These are phyloP conservation scores for Trichoderma simmonsii DNA, from an alignment of 2,329 filamentous ascomycete genomes.

Conservation along the genomic window DNA sequence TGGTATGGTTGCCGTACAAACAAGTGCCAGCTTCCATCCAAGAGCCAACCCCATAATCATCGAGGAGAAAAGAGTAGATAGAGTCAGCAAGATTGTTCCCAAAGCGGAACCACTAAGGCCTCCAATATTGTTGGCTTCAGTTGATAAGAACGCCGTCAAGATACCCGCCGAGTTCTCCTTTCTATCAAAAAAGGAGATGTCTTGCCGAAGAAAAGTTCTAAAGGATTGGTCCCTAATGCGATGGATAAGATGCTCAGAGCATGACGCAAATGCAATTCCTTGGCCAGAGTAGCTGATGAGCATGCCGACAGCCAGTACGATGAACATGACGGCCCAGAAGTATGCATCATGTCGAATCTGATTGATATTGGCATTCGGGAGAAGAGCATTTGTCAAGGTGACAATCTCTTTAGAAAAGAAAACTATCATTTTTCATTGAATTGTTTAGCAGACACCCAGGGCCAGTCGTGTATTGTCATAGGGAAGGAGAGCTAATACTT, in stretches of 20 bases:
- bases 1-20: conserved; percentile 76
- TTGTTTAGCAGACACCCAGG: neutral
- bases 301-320: conserved; percentile 75
- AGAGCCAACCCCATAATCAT: conserved; percentile 68
- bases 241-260: conserved; percentile 82
- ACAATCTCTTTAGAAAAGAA: conserved; percentile 89
- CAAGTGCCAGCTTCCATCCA: conserved; percentile 84
- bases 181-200: conserved; percentile 86
- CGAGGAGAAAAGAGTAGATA: conserved; percentile 74
- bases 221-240: conserved; percentile 81
- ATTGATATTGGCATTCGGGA: conserved; percentile 47
- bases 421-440: conserved; percentile 38
- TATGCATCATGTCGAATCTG: conserved; percentile 67
- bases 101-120: conserved; percentile 85
- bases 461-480: neutral
- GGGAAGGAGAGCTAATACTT: neutral
- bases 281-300: conserved; percentile 67
- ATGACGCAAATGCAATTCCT: conserved; percentile 74
- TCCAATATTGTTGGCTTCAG: conserved; percentile 83
- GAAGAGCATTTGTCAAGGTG: conserved; percentile 57
- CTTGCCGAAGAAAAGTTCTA: conserved; percentile 83
- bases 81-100: conserved; percentile 78
- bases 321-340: conserved; percentile 87
- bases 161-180: conserved; percentile 88
- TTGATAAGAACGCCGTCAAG: conserved; percentile 83